These are phyloP conservation scores for Gaertneriomyces semiglobifer DNA, from an alignment of 192 early-diverging fungal species.

Conservation along the genomic window DNA sequence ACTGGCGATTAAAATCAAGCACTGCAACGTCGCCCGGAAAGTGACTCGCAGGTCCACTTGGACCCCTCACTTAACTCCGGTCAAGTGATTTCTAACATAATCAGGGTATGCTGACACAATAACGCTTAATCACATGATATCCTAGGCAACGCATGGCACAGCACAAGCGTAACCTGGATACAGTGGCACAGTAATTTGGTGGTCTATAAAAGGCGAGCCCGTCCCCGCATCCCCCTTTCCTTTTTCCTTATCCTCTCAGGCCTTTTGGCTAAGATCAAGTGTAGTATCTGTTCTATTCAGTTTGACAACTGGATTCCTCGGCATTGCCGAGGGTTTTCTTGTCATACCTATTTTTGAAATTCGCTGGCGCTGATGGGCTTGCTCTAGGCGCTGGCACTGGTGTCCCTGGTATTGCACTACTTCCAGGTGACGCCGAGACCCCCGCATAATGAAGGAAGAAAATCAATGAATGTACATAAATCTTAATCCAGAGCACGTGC, in stretches of 20 bases:
- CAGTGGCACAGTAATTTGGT: no score
- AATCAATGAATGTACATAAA: no score
- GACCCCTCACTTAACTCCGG: no score
- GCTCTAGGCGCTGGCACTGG: conserved; percentile 49
- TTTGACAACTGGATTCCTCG: conserved; percentile 59
- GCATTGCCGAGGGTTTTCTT: conserved; percentile 43
- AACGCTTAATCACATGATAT: no score
- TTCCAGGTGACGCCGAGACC: conserved; percentile 46
- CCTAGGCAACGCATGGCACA: no score
- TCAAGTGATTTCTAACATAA: no score
- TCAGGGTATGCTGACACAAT: no score
- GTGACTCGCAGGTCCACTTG: no score
- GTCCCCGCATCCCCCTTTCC: conserved; percentile 20
- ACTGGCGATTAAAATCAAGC: no score
- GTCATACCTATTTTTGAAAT: conserved; percentile 64
- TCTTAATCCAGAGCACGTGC: no score
- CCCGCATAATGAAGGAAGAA: conserved; percentile 16
- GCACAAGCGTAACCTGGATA: no score
- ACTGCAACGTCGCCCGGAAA: no score
- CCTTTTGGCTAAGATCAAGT: conserved; percentile 87
- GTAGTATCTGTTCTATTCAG: conserved; percentile 86
- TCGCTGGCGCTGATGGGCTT: conserved; percentile 41
- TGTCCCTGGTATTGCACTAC: conserved; percentile 67
- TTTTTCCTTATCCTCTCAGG: conserved; percentile 64
- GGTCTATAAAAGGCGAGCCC: conserved; percentile 8